Base-by-base conservation (phyloP, 2,329 filamentous ascomycete species). In the Colletotrichum falcatum region DNA sequence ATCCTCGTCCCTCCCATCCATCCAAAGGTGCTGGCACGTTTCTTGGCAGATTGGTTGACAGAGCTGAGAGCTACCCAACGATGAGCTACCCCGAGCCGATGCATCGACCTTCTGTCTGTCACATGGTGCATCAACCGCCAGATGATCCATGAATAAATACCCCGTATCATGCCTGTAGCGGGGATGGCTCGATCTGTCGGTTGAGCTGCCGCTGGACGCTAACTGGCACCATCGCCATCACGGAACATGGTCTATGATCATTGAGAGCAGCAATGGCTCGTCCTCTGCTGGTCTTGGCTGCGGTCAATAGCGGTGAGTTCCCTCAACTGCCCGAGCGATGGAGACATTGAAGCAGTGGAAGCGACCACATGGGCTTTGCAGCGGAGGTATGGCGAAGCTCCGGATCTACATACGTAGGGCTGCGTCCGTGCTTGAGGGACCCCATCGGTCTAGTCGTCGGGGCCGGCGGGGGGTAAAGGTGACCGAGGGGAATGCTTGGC, bases 91-190 rank as follows among this genome's bases (percentile, higher is more conserved):
- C 72, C n/a, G 75, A 78, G 20, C 74, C 76, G 49, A 75, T 79
- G 48, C 77, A 79, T 49, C 74, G 77, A 1, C 77, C 77, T 3
- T 79, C 79, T 49, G 65, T 79, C 5, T 80, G 78, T 65, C 73
- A 76, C 51, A 73, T 74, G 48, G 72, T 78, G n/a, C 76, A 77
- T 65, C 67, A 74, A 16, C 55, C 63, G 4, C 49, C 70, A 11
- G 49, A 48, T 8, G 65, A 76, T 37, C 71, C 65, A 16, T 70
- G 66, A 37, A 51, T 65, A 67, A 33, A 48, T 65, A 12, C 58
- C 48, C 23, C 56, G 64, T 28, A 67, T 75, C 39, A 61, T 72
- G 59, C 72, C 56, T 49, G 70, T 73, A 6, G 74, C 74, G n/a
- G 59, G 74, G 73, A 56, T 73, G 74, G 37, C 35, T 76, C n/a